A percentile compares a stretch with the other conserved stretches of the same genome.
Conservation (phyloP, 805 yeast genomes). For the Starmerella bacillaris region DNA sequence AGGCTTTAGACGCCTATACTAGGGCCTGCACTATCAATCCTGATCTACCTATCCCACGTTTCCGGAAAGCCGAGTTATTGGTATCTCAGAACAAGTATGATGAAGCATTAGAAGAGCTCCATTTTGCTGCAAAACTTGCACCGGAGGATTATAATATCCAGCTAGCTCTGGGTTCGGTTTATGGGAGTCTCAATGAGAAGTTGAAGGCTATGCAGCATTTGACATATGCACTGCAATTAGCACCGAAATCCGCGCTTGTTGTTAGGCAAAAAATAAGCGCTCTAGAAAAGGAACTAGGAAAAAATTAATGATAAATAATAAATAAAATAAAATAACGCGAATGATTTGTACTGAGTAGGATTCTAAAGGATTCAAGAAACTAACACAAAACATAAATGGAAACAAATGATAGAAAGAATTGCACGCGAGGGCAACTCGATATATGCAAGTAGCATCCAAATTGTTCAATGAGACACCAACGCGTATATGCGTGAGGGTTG, state of each 20-base stretch:
- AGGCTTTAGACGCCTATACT: constrained; percentile 67
- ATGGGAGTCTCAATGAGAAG: constrained; percentile 55
- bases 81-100: constrained; percentile 53
- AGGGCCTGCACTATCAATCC: constrained; percentile 76
- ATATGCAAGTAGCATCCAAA: too few species aligned
- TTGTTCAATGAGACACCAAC: too few species aligned
- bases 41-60: constrained; percentile 63
- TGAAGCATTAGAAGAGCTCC: constrained; percentile 58
- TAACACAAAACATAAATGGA: too few species aligned
- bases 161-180: constrained; percentile 69
- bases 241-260: constrained; percentile 48
- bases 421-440: too few species aligned
- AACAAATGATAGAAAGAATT: too few species aligned
- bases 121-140: constrained; percentile 51
- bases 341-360: too few species aligned
- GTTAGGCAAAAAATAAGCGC: too few species aligned
- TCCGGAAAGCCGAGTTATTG: constrained; percentile 70
- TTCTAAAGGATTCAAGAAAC: too few species aligned
- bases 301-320: too few species aligned
- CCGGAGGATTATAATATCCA: constrained; percentile 94
- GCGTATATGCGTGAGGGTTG: too few species aligned
- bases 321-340: too few species aligned
- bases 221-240: constrained; percentile 75
- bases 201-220: constrained; percentile 68
- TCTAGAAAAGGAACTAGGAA: too few species aligned